Conservation (phyloP, 169 alveolate species). For the Plasmodium gonderi region DNA sequence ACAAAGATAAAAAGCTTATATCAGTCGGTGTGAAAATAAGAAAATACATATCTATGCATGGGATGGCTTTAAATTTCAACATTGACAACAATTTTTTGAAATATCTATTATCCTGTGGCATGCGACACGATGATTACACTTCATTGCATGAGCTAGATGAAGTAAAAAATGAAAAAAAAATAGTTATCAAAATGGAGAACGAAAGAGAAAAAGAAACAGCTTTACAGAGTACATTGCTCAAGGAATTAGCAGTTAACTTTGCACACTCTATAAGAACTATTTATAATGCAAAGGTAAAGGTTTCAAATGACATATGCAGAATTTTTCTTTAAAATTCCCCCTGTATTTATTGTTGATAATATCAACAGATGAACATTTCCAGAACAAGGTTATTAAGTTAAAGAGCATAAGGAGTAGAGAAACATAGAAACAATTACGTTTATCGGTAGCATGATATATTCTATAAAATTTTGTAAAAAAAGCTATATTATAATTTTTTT, state of each 20-base stretch:
- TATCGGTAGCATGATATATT: background rate
- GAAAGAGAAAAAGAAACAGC: background rate
- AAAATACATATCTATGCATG: conserved; percentile 79
- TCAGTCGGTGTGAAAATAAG: conserved; percentile 79
- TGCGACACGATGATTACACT: conserved; percentile 52
- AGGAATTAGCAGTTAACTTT: conserved; percentile 13
- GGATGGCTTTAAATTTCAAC: conserved; percentile 79
- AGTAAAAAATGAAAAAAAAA: background rate
- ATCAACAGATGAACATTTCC: background rate
- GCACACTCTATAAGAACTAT: conserved; percentile 35
- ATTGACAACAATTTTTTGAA: conserved; percentile 33
- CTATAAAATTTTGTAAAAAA: background rate
- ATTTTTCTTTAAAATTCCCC: conserved; percentile 7
- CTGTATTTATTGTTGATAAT: background rate
- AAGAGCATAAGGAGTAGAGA: background rate
- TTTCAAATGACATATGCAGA: conserved; percentile 15
- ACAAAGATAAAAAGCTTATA: conserved; percentile 69
- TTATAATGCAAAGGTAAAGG: conserved; percentile 39
- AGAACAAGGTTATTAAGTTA: background rate
- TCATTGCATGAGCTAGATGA: conserved; percentile 53
- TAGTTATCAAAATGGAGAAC: background rate
- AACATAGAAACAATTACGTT: background rate
- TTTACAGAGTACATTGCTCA: background rate
- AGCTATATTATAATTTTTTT: background rate
- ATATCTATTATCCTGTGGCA: conserved; percentile 79